A percentile compares a stretch with the other conserved stretches of the same genome.
Conservation (phyloP, 2,329 filamentous ascomycete genomes). For the Penicillium hordei region DNA sequence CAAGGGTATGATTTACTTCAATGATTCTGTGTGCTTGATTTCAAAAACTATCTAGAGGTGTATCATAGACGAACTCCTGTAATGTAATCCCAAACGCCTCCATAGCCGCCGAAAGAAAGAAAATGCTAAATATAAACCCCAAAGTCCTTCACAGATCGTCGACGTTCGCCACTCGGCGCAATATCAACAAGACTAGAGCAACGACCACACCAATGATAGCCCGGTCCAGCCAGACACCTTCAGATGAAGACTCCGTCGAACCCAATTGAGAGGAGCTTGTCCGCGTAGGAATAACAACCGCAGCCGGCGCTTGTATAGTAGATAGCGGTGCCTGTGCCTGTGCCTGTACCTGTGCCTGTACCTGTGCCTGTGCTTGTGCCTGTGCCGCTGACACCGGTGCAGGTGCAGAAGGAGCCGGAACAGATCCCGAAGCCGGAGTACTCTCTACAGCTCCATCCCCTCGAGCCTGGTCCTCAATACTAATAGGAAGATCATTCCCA, state of each 20-base stretch:
- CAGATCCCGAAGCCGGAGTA: background rate
- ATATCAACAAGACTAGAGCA: conserved; percentile 68
- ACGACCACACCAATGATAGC: conserved; percentile 72
- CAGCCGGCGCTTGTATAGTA: background rate
- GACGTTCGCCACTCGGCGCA: conserved; percentile 46
- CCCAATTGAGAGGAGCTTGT: conserved; percentile 1
- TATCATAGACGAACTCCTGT: conserved; percentile 1
- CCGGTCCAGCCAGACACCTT: conserved; percentile 76
- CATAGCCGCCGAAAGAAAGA: background rate
- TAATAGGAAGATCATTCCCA: background rate
- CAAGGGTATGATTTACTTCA: background rate
- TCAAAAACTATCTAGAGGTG: conserved; percentile 6
- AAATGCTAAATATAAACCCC: background rate
- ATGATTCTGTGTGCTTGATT: background rate
- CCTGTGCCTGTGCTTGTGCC: background rate
- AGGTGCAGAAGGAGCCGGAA: background rate
- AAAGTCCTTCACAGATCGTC: conserved; percentile 23
- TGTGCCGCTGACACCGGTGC: background rate
- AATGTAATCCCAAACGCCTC: conserved; percentile 1
- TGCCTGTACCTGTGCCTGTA: no score
- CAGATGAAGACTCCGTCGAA: conserved; percentile 24
- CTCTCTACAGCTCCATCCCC: background rate
- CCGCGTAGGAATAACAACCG: background rate
- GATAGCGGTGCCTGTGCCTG: background rate
- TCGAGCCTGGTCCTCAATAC: background rate